Evolutionary conservation across 1,284 basidiomycete genomes (phyloP), one percentile per base, ranked within the genome.

Genomic region (Ceratobasidium sp.): DNA sequence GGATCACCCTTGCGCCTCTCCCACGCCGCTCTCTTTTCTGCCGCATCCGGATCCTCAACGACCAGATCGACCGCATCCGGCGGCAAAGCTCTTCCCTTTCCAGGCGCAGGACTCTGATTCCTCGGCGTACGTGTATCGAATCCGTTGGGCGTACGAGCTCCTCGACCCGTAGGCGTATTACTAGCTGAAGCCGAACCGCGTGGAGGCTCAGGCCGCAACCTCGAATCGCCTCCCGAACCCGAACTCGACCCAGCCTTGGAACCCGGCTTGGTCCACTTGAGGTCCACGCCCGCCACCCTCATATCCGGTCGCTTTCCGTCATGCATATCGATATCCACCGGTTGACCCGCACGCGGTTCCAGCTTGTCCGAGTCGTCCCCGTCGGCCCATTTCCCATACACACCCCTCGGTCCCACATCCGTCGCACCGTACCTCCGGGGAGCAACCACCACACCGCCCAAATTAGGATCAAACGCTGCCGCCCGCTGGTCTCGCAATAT

Each of bases 61-160:
- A 94, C 84, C 12, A 95, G 83, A 78, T 95, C 92, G 3, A 94
- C 88, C 0, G 92, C 92, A 76, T 93, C 92, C 0, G 86, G 84
- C 1, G 89, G 90, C 14, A 91, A 80, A 23, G 67, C 39, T 4
- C 52, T 45, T 9, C 58, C 46, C n/a, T 28, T 21, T 2, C 58
- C 18, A 18, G 36, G 36, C 6, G 65, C 26, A 32, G 65, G 72
- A 26, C 46, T 52, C 32, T n/a, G 39, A n/a, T 36, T 16, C 48
- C 26, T n/a, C 48, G 67, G 46, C 36, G 64, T 43, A 23, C 50
- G 65, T 39, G 72, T 41, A 46, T 48, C 30, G 1, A 30, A 41
- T 18, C 21, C n/a, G 23, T 36, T 21, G 8, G 18, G 52, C 6
- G 60, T 14, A 18, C 52, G 71, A 9, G 23, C 43, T 45, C 43